These are phyloP conservation scores for Globisporangium splendens DNA, from an alignment of 352 stramenopile genomes.

Conservation along the genomic window DNA sequence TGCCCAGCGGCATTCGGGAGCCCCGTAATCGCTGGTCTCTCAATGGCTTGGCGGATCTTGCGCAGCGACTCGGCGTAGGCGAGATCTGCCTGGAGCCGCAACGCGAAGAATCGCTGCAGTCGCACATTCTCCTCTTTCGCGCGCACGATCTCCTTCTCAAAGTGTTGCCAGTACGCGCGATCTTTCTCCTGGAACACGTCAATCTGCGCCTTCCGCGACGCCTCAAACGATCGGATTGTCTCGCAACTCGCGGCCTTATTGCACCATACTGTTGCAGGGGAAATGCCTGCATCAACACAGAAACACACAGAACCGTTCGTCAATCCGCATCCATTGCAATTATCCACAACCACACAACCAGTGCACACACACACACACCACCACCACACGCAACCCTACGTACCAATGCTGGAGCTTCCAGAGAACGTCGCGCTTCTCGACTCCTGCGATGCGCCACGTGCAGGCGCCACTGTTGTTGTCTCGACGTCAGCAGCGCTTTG, in stretches of 20 bases:
- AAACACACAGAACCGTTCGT: background rate
- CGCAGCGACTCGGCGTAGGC: conserved; percentile 69
- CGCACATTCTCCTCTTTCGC: conserved; percentile 62
- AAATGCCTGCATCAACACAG: conserved; percentile 13
- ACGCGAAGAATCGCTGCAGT: conserved; percentile 62
- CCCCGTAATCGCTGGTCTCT: conserved; percentile 19
- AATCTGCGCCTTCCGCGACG: conserved; percentile 59
- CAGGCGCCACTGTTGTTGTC: background rate
- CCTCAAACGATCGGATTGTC: conserved; percentile 61
- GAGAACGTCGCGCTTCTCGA: conserved; percentile 2
- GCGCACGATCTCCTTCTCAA: conserved; percentile 68
- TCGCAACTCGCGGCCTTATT: conserved; percentile 62
- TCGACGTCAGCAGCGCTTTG: background rate
- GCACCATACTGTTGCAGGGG: conserved; percentile 42
- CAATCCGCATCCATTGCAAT: no score
- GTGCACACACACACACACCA: background rate
- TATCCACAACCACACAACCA: no score
- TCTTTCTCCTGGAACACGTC: conserved; percentile 66
- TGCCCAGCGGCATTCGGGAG: background rate
- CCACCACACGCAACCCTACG: background rate
- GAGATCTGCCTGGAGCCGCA: conserved; percentile 67
- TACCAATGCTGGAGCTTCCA: background rate
- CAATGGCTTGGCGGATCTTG: conserved; percentile 55
- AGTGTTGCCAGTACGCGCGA: conserved; percentile 72
- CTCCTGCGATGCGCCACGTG: background rate